Percentiles rank a stretch among this genome's conserved stretches.
Evolutionary conservation across 2,329 filamentous ascomycete genomes (phyloP).

Genomic region (Achaetomium macrosporum): DNA sequence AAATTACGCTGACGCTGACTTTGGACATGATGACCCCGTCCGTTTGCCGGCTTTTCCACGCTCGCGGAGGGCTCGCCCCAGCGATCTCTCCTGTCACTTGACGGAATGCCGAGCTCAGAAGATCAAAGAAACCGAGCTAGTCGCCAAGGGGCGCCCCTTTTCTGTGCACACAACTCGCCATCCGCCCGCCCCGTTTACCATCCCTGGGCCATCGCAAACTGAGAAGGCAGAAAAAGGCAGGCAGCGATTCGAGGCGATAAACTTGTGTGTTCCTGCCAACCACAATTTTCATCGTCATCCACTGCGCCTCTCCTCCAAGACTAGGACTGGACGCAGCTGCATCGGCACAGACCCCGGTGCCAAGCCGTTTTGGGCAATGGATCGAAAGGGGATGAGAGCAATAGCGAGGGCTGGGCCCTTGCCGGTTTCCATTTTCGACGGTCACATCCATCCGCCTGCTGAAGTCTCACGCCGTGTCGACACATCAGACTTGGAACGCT

Average conservation of each 20-base stretch:
- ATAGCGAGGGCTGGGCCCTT: neutral
- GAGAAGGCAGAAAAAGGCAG: neutral
- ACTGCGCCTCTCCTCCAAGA: constrained; percentile 7
- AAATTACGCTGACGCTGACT: constrained; percentile 18
- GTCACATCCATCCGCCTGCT: constrained; percentile 11
- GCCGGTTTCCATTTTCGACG: neutral
- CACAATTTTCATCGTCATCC: constrained; percentile 5
- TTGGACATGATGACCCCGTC: constrained; percentile 9
- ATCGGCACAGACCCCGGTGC: neutral
- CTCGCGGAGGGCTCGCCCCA: neutral
- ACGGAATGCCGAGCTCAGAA: constrained; percentile 6
- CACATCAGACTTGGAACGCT: constrained; percentile 12
- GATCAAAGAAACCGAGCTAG: neutral
- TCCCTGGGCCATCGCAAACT: neutral
- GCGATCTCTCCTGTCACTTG: neutral
- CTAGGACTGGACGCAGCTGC: neutral
- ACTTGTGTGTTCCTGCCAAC: neutral
- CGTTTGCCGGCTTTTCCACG: constrained; percentile 4
- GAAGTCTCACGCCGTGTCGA: constrained; percentile 11
- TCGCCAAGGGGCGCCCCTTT: neutral
- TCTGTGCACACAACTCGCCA: neutral
- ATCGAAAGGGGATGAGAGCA: neutral
- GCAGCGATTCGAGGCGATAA: no score
- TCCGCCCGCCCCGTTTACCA: neutral
- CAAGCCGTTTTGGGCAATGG: constrained; percentile 10